phyloP scores from a whole-genome alignment of 2,329 filamentous ascomycete genomes.

The Zasmidium angulare region DNA sequence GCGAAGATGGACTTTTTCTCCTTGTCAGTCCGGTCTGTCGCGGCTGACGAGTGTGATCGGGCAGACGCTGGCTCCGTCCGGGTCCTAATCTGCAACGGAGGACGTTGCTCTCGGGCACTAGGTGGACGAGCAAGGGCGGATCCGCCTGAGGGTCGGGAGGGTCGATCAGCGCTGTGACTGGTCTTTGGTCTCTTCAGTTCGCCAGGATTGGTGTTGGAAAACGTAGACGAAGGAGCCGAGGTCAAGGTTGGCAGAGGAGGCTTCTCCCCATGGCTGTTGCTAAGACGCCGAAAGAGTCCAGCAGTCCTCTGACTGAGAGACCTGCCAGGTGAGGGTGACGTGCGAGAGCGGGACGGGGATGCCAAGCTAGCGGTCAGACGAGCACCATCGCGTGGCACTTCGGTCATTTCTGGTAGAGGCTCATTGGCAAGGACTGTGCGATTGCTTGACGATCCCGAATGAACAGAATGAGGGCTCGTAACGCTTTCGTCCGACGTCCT shows the following conservation, averaged over 20 bases:
- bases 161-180: constrained; percentile 19
- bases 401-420: background rate
- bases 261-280: constrained; percentile 25
- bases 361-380: constrained; percentile 1
- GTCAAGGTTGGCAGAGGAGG: constrained; percentile 22
- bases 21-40: constrained; percentile 2
- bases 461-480: constrained; percentile 23
- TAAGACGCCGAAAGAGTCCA: constrained; percentile 34
- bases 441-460: constrained; percentile 29
- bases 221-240: constrained; percentile 21
- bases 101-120: constrained; percentile 15
- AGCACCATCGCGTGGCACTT: background rate
- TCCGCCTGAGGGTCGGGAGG: constrained; percentile 2
- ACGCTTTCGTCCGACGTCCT: constrained; percentile 19
- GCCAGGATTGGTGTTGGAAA: constrained; percentile 10
- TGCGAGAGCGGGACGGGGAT: constrained; percentile 16
- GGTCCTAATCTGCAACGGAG: constrained; percentile 11
- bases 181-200: constrained; percentile 20
- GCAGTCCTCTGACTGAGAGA: constrained; percentile 32
- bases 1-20: constrained; percentile 20
- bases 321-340: constrained; percentile 26
- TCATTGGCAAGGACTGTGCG: constrained; percentile 25
- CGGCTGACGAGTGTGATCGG: constrained; percentile 18
- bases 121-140: constrained; percentile 8
- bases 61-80: constrained; percentile 15